phyloP scores from a whole-genome alignment of 345 rosid species.

The Sonneratia caseolaris region DNA sequence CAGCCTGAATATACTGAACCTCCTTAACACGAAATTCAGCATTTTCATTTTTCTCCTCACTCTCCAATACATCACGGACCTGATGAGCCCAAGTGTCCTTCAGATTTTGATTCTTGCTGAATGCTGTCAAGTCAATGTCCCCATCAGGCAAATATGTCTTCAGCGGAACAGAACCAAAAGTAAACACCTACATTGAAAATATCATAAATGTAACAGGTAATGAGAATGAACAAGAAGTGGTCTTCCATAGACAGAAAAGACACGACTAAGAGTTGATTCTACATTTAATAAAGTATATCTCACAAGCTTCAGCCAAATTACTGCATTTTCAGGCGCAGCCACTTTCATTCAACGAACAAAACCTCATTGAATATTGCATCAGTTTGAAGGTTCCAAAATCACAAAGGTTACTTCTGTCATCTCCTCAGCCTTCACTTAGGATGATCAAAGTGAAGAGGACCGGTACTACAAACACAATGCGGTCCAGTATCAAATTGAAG shows the following conservation, averaged over 20 bases:
- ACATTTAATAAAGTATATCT: neutral
- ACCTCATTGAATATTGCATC: neutral
- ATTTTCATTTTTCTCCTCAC: conserved; percentile 78
- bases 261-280: neutral
- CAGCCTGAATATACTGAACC: conserved; percentile 98
- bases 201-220: conserved; percentile 4
- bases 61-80: conserved; percentile 84
- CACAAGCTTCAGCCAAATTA: neutral
- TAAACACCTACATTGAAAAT: conserved; percentile 50
- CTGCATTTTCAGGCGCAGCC: neutral
- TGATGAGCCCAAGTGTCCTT: conserved; percentile 96
- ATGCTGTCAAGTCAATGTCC: conserved; percentile 84
- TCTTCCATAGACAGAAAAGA: neutral
- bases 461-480: neutral
- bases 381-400: neutral
- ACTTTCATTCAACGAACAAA: neutral
- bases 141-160: conserved; percentile 99
- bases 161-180: conserved; percentile 96
- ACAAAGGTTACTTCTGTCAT: neutral
- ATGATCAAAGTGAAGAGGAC: neutral
- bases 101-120: conserved; percentile 47
- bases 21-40: conserved; percentile 91
- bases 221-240: neutral
- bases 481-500: neutral
- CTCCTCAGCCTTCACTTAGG: neutral